Conservation (phyloP, 2,329 filamentous ascomycete genomes). For the Domatiomyces catenatus region DNA sequence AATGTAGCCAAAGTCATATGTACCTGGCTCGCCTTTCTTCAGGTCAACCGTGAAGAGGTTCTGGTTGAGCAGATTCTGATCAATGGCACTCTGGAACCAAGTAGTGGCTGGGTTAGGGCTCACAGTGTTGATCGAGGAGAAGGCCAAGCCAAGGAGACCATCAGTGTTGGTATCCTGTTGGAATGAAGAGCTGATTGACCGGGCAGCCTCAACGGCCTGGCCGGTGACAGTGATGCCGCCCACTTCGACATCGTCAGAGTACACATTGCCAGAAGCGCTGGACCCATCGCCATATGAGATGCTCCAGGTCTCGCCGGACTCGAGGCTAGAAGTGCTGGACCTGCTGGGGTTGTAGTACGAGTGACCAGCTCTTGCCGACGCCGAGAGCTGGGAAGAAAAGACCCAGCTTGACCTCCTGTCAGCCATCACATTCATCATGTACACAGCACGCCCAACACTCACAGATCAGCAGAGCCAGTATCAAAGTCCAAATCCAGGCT, state of each 20-base stretch:
- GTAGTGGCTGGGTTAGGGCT: constrained; percentile 36
- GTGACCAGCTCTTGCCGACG: constrained; percentile 38
- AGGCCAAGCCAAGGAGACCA: constrained; percentile 45
- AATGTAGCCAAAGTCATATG: constrained; percentile 46
- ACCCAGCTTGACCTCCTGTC: constrained; percentile 39
- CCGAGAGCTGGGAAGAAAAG: constrained; percentile 44
- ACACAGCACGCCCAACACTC: constrained; percentile 19
- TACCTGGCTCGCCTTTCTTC: constrained; percentile 37
- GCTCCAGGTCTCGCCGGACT: constrained; percentile 39
- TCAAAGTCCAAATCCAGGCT: constrained; percentile 54
- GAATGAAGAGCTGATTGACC: constrained; percentile 41
- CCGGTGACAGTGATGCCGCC: constrained; percentile 42
- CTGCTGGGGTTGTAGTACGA: constrained; percentile 39
- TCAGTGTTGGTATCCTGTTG: constrained; percentile 38
- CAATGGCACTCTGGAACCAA: constrained; percentile 46
- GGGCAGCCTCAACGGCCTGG: constrained; percentile 53
- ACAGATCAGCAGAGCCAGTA: constrained; percentile 55
- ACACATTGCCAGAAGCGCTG: constrained; percentile 48
- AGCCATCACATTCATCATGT: constrained; percentile 7
- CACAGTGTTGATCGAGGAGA: constrained; percentile 44
- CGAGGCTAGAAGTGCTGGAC: constrained; percentile 29
- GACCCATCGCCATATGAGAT: constrained; percentile 53
- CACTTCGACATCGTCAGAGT: constrained; percentile 48
- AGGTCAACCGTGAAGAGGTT: constrained; percentile 41
- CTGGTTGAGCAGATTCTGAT: constrained; percentile 28